Percentiles rank a stretch among this genome's conserved stretches.
Conservation (phyloP, 169 alveolate genomes). For the Plasmodium falciparum region DNA sequence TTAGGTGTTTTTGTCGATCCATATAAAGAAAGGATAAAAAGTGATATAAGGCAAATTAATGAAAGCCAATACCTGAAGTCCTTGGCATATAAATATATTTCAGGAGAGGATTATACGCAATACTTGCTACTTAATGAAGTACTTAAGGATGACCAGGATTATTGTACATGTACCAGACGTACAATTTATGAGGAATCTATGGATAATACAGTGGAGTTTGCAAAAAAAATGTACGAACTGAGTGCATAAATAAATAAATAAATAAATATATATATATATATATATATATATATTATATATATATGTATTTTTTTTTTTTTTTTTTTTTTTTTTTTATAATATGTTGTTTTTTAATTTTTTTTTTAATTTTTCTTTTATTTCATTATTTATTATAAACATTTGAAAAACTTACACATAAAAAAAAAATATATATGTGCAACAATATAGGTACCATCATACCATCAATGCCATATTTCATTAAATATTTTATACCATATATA, state of each 20-base stretch:
- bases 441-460: too few species aligned
- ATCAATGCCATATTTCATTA: too few species aligned
- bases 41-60: constrained; percentile 62
- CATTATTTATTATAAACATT: too few species aligned
- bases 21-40: constrained; percentile 60
- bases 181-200: constrained; percentile 54
- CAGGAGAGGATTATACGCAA: constrained; percentile 68
- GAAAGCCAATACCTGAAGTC: constrained; percentile 67
- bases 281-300: too few species aligned
- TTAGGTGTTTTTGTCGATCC: constrained; percentile 74
- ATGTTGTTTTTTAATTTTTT: too few species aligned
- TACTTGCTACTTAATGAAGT: constrained; percentile 52
- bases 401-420: too few species aligned
- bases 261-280: too few species aligned
- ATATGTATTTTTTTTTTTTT: too few species aligned
- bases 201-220: constrained; percentile 61
- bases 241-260: constrained; percentile 30
- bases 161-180: constrained; percentile 14
- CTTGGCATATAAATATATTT: constrained; percentile 49
- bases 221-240: constrained; percentile 41
- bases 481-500: too few species aligned
- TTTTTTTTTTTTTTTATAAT: too few species aligned
- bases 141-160: constrained; percentile 38
- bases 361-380: too few species aligned
- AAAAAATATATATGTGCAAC: too few species aligned